These are phyloP conservation scores for Tuber borchii DNA, from an alignment of 495 filamentous ascomycete species.

Conservation along the genomic window DNA sequence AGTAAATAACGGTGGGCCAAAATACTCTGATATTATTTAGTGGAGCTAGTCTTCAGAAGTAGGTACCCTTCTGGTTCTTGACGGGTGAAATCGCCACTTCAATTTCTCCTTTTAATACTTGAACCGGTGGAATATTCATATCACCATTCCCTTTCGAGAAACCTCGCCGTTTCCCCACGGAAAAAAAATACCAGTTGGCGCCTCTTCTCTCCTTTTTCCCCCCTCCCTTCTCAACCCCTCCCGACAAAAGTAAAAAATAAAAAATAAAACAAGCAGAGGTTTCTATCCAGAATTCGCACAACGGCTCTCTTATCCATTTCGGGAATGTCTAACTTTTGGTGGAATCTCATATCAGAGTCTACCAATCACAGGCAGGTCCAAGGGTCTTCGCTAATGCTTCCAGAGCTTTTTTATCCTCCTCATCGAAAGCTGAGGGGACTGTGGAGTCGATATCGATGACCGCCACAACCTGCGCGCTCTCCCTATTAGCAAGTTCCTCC, in stretches of 20 bases:
- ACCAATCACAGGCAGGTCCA: constrained; percentile 67
- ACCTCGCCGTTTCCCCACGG: constrained; percentile 12
- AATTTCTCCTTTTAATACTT: constrained; percentile 28
- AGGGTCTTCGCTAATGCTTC: constrained; percentile 65
- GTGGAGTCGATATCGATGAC: constrained; percentile 88
- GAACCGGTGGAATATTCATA: constrained; percentile 21
- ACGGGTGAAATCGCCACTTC: constrained; percentile 21
- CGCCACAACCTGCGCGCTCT: constrained; percentile 57
- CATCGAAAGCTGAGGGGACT: constrained; percentile 64
- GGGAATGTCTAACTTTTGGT: constrained; percentile 11
- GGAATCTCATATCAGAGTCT: constrained; percentile 18
- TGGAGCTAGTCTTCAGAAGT: constrained; percentile 19
- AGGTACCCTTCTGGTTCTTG: constrained; percentile 10
- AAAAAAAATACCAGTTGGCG: constrained; percentile 3
- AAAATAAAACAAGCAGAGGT: neutral
- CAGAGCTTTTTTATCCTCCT: constrained; percentile 61
- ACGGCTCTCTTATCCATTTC: constrained; percentile 8
- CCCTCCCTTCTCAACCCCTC: constrained; percentile 5
- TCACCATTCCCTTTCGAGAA: constrained; percentile 20
- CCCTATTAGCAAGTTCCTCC: constrained; percentile 21
- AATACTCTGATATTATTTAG: neutral
- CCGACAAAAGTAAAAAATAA: neutral
- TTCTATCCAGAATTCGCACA: constrained; percentile 16
- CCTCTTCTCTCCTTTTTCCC: constrained; percentile 8
- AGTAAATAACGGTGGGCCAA: neutral